Conservation (phyloP, 108 stramenopile species). For the Chaetoceros muelleri region DNA sequence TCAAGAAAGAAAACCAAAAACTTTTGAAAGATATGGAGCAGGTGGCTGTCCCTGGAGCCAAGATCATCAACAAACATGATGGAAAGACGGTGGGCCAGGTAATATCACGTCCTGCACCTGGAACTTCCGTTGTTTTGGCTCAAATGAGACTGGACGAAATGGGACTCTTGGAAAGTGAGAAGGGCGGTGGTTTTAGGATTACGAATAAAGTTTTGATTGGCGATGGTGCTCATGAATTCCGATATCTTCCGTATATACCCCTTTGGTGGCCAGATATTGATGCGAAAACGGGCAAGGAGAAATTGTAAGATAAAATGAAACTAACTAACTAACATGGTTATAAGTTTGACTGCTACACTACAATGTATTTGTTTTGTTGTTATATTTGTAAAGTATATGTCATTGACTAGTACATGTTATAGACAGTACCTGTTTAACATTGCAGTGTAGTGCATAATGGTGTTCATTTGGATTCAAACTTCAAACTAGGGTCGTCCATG, state of each 20-base stretch:
- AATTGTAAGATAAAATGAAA: slow-evolving; percentile 19
- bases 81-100: slow-evolving; percentile 78
- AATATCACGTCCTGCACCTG: slow-evolving; percentile 52
- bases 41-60: slow-evolving; percentile 33
- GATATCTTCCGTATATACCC: slow-evolving; percentile 76
- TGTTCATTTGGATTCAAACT: too few relatives aligned
- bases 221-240: slow-evolving; percentile 34
- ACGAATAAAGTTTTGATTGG: slow-evolving; percentile 70
- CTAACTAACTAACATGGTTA: too few relatives aligned
- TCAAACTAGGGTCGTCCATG: too few relatives aligned
- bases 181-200: slow-evolving; percentile 27
- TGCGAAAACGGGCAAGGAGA: slow-evolving; percentile 56
- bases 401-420: too few relatives aligned
- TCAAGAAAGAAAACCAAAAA: slow-evolving; percentile 21
- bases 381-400: too few relatives aligned
- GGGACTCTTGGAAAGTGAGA: slow-evolving; percentile 32
- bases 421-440: too few relatives aligned
- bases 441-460: too few relatives aligned
- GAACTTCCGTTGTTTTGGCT: slow-evolving; percentile 68
- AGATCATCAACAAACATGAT: slow-evolving; percentile 61
- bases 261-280: slow-evolving; percentile 84
- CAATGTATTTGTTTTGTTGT: too few relatives aligned
- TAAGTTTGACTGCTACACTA: too few relatives aligned
- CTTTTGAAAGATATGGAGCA: slow-evolving; percentile 29
- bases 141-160: slow-evolving; percentile 73